Percentiles rank a stretch among this genome's conserved stretches.
Conservation (phyloP, 1,139 yeast species). For the Debaryomyces nepalensis region DNA sequence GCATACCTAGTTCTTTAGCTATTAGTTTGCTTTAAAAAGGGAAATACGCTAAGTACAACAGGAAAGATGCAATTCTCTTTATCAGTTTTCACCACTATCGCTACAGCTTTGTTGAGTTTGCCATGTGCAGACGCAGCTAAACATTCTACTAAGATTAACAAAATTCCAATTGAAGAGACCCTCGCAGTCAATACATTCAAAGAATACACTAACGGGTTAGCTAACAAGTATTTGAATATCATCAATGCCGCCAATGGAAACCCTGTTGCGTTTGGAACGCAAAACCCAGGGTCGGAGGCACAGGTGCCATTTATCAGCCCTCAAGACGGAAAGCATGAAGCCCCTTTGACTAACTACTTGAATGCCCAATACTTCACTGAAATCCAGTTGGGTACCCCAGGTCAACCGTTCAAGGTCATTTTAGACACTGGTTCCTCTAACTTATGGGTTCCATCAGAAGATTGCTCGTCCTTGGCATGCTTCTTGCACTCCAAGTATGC, state of each 20-base stretch:
- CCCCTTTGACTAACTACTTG: constrained; percentile 88
- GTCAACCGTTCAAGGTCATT: constrained; percentile 86
- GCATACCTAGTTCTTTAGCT: background rate
- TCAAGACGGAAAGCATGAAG: constrained; percentile 51
- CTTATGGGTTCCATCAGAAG: constrained; percentile 91
- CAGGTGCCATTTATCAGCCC: constrained; percentile 53
- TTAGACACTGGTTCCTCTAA: constrained; percentile 96
- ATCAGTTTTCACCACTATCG: constrained; percentile 50
- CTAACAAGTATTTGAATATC: constrained; percentile 67
- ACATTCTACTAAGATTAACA: constrained; percentile 65
- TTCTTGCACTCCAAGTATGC: constrained; percentile 90
- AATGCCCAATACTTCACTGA: constrained; percentile 96
- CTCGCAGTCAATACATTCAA: constrained; percentile 61
- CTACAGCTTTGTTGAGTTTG: constrained; percentile 54
- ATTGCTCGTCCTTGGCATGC: constrained; percentile 93
- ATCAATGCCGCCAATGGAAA: constrained; percentile 47
- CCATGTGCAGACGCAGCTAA: constrained; percentile 60
- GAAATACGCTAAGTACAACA: background rate
- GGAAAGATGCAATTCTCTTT: constrained; percentile 37
- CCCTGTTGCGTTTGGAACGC: constrained; percentile 26
- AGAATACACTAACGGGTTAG: constrained; percentile 71
- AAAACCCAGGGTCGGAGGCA: constrained; percentile 39
- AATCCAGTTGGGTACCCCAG: constrained; percentile 88
- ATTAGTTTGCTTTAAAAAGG: background rate
- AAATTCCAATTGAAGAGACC: constrained; percentile 64